phyloP scores from a whole-genome alignment of 75 land plant species.

The Pseudotsuga menziesii region DNA sequence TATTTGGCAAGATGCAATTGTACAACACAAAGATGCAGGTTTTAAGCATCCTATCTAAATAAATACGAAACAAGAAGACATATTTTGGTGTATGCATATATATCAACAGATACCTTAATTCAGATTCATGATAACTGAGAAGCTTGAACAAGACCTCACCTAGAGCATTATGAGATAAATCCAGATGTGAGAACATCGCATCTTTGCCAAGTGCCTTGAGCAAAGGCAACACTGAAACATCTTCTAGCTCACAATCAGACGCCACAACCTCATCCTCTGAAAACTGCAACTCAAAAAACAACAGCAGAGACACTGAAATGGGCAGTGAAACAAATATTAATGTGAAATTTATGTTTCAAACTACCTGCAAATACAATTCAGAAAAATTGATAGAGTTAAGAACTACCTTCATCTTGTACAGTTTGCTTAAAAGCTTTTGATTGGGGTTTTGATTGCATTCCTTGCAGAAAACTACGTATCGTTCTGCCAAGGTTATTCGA shows the following conservation, averaged over 20 bases:
- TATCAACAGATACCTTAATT: too few relatives aligned
- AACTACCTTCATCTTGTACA: constrained; percentile 63
- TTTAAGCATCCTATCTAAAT: too few relatives aligned
- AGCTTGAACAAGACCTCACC: constrained; percentile 7
- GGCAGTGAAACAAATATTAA: neutral
- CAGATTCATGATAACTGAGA: too few relatives aligned
- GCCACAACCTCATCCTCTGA: constrained; percentile 72
- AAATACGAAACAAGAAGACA: too few relatives aligned
- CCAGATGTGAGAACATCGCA: constrained; percentile 51
- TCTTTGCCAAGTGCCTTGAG: constrained; percentile 56
- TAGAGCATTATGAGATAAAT: constrained; percentile 66
- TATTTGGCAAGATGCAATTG: too few relatives aligned
- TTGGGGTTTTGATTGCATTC: constrained; percentile 46
- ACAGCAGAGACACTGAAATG: neutral
- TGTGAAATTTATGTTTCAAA: neutral
- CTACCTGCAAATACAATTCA: neutral
- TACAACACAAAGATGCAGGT: too few relatives aligned
- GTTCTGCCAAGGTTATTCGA: constrained; percentile 61
- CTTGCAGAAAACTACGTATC: constrained; percentile 61
- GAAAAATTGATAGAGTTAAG: too few relatives aligned
- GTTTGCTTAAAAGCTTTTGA: constrained; percentile 43
- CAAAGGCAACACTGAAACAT: constrained; percentile 66
- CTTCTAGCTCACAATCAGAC: constrained; percentile 78
- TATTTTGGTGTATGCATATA: too few relatives aligned
- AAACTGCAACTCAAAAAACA: constrained; percentile 30